A percentile compares a stretch with the other conserved stretches of the same genome.
These are phyloP conservation scores for Sorghum bicolor DNA, from an alignment of 176 grass and related monocot genomes.

Conservation along the genomic window Sorghum_bicolor_NCBIv3 NC_012871.2:71524501-71525000, in stretches of 20 bases:
- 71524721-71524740: background rate
- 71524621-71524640: background rate
- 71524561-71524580: too few species aligned
- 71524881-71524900: too few species aligned
- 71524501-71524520: too few species aligned
- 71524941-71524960: too few species aligned
- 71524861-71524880: too few species aligned
- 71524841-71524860: too few species aligned
- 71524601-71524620: background rate
- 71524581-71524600: background rate
- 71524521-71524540: too few species aligned
- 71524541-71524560: too few species aligned
- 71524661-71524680: background rate
- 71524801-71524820: conserved; percentile 50
- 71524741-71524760: background rate
- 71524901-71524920: too few species aligned
- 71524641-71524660: background rate
- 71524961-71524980: too few species aligned
- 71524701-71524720: background rate
- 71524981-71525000: too few species aligned
- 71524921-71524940: too few species aligned
- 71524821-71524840: conserved; percentile 57
- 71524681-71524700: background rate
- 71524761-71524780: background rate
- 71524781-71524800: background rate